A percentile compares a stretch with the other conserved stretches of the same genome.
Evolutionary conservation across 2,329 filamentous ascomycete species (phyloP).

Genomic region (Penicillium sp.): DNA sequence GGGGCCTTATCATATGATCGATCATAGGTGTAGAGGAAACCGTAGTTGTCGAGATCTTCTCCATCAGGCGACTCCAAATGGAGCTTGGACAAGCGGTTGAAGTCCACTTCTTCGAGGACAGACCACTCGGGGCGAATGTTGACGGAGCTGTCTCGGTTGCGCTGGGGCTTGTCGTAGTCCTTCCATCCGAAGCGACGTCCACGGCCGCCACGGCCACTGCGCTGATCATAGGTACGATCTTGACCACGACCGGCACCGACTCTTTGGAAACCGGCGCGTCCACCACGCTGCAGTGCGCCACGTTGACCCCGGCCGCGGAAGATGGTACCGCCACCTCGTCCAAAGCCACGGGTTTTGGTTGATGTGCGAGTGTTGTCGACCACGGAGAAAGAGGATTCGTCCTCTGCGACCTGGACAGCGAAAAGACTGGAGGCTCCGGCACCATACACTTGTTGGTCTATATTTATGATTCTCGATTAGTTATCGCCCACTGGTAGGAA

Average conservation of each 20-base stretch:
- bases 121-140: constrained; percentile 95
- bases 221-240: constrained; percentile 65
- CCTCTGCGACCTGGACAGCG: constrained; percentile 85
- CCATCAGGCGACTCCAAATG: constrained; percentile 93
- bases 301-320: constrained; percentile 75
- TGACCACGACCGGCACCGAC: constrained; percentile 66
- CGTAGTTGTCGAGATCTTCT: constrained; percentile 91
- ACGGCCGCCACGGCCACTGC: constrained; percentile 61
- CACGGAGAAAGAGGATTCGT: constrained; percentile 95
- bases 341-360: constrained; percentile 75
- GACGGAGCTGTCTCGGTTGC: constrained; percentile 92
- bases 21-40: constrained; percentile 98
- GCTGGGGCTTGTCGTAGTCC: constrained; percentile 95
- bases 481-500: constrained; percentile 8
- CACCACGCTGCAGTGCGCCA: constrained; percentile 68
- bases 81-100: constrained; percentile 88
- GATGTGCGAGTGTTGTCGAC: constrained; percentile 92
- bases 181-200: constrained; percentile 95
- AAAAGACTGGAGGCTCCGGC: constrained; percentile 82
- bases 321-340: constrained; percentile 81
- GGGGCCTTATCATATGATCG: constrained; percentile 89
- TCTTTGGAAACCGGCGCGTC: constrained; percentile 69
- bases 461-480: neutral
- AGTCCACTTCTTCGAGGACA: constrained; percentile 97
- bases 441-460: constrained; percentile 96